These are phyloP conservation scores for Toxicodendron radicans DNA, from an alignment of 345 rosid genomes.

Conservation along the genomic window DNA sequence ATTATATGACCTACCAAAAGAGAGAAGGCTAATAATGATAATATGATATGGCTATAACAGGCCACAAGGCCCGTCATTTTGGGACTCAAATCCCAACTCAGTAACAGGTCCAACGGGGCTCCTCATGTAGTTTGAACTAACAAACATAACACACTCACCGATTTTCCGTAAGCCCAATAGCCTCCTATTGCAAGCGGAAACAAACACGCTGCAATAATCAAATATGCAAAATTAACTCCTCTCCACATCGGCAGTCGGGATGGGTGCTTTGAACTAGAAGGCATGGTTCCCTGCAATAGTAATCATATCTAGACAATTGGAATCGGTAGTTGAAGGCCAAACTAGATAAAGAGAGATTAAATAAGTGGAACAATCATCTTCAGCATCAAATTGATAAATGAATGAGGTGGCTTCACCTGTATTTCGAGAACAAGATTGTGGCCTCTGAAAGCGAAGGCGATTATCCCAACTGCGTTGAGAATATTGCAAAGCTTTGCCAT, in stretches of 20 bases:
- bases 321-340: too few species aligned
- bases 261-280: constrained; percentile 47
- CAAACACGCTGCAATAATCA: constrained; percentile 47
- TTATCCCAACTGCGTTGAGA: constrained; percentile 51
- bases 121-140: too few species aligned
- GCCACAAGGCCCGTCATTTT: neutral
- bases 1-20: too few species aligned
- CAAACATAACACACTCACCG: constrained; percentile 36
- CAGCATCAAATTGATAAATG: neutral
- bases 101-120: too few species aligned
- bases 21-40: too few species aligned
- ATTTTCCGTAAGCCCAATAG: constrained; percentile 54
- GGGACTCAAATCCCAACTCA: too few species aligned
- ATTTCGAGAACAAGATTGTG: constrained; percentile 66
- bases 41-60: too few species aligned
- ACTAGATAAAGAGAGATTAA: too few species aligned
- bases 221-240: constrained; percentile 55
- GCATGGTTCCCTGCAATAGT: constrained; percentile 57
- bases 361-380: too few species aligned
- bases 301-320: too few species aligned
- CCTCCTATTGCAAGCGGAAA: constrained; percentile 58
- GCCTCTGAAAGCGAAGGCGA: constrained; percentile 65
- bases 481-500: constrained; percentile 21
- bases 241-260: constrained; percentile 60
- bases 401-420: constrained; percentile 36